Conservation (phyloP, 805 yeast genomes). For the Torulaspora microellipsoides region DNA sequence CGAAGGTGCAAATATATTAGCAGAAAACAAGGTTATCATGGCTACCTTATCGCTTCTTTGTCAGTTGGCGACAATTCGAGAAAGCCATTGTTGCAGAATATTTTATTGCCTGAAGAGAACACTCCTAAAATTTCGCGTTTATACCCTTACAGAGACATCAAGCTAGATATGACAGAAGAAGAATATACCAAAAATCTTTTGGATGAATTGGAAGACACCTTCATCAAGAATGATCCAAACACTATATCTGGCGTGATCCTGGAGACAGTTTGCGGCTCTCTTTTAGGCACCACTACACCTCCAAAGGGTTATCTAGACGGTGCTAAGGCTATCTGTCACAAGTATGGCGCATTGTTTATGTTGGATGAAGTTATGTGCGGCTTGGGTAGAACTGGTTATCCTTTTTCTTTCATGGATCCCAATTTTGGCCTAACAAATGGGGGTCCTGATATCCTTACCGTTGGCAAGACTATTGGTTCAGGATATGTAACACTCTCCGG, state of each 20-base stretch:
- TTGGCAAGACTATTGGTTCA: slow-evolving; percentile 42
- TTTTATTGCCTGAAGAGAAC: slow-evolving; percentile 3
- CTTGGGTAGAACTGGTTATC: slow-evolving; percentile 38
- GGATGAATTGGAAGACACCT: slow-evolving; percentile 38
- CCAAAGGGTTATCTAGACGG: slow-evolving; percentile 42
- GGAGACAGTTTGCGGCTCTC: slow-evolving; percentile 42
- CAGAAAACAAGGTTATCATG: slow-evolving; percentile 41
- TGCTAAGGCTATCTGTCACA: slow-evolving; percentile 40
- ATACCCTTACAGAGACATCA: slow-evolving; percentile 27
- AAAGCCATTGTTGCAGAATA: slow-evolving; percentile 28
- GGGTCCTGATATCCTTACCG: slow-evolving; percentile 41
- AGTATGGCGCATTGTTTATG: slow-evolving; percentile 44
- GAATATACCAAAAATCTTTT: slow-evolving; percentile 35
- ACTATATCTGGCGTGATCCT: slow-evolving; percentile 38
- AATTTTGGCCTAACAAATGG: slow-evolving; percentile 39
- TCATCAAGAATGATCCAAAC: slow-evolving; percentile 38
- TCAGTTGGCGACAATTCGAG: slow-evolving; percentile 37
- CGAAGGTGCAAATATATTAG: slow-evolving; percentile 38
- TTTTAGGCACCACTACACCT: slow-evolving; percentile 39
- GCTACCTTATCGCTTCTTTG: slow-evolving; percentile 41
- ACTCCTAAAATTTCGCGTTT: slow-evolving; percentile 13
- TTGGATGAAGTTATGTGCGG: slow-evolving; percentile 52
- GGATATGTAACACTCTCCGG: slow-evolving; percentile 44
- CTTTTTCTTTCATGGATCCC: slow-evolving; percentile 8
- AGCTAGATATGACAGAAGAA: slow-evolving; percentile 32